Evolutionary conservation across 73 alveolate species (phyloP).

Genomic region (Stentor coeruleus): DNA sequence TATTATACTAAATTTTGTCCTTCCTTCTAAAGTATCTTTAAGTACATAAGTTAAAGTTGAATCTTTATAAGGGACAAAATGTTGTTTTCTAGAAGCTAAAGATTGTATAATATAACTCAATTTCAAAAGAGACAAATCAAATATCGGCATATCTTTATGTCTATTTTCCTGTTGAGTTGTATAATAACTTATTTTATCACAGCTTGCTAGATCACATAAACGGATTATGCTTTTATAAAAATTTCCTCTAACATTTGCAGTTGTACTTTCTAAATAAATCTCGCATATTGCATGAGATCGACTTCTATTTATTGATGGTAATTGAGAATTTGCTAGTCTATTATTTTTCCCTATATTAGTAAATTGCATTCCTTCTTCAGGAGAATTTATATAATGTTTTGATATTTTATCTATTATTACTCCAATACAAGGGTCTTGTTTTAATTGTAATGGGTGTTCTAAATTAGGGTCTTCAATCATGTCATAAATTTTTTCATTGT

Average conservation of each 20-base stretch:
- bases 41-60: slow-evolving; percentile 80
- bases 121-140: slow-evolving; percentile 73
- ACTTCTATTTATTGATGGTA: slow-evolving; percentile 54
- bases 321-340: slow-evolving; percentile 59
- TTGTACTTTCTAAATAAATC: slow-evolving; percentile 51
- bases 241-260: slow-evolving; percentile 44
- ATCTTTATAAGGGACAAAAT: slow-evolving; percentile 74
- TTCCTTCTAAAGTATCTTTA: slow-evolving; percentile 83
- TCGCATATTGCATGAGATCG: slow-evolving; percentile 76
- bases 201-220: slow-evolving; percentile 89
- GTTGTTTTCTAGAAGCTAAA: slow-evolving; percentile 34
- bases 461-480: slow-evolving; percentile 21
- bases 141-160: slow-evolving; percentile 67
- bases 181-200: slow-evolving; percentile 76
- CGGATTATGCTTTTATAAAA: slow-evolving; percentile 53
- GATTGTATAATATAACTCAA: slow-evolving; percentile 57
- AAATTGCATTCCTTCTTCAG: slow-evolving; percentile 55
- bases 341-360: slow-evolving; percentile 70
- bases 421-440: slow-evolving; percentile 70
- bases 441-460: slow-evolving; percentile 50
- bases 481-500: slow-evolving; percentile 58
- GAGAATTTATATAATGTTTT: slow-evolving; percentile 66
- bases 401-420: slow-evolving; percentile 64
- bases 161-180: slow-evolving; percentile 54
- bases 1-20: slow-evolving; percentile 60